These are phyloP conservation scores for Ophiostoma sp. DNA, from an alignment of 2,329 filamentous ascomycete species.

Conservation along the genomic window DNA sequence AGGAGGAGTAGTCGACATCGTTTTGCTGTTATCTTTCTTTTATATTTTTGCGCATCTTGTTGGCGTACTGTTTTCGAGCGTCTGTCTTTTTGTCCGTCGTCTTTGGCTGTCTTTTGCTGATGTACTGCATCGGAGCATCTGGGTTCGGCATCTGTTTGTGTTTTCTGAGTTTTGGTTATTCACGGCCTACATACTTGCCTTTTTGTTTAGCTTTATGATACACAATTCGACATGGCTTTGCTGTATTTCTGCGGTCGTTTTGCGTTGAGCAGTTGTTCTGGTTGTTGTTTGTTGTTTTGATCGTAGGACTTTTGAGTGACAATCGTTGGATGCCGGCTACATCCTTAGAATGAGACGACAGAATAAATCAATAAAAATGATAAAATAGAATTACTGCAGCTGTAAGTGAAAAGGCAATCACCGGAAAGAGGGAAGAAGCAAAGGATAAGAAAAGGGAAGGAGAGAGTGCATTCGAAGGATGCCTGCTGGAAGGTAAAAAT, in stretches of 20 bases:
- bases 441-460: not conserved
- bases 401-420: not conserved
- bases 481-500: not conserved
- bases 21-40: too few relatives aligned
- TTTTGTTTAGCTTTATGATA: not conserved
- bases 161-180: not conserved
- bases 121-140: slow-evolving; percentile 5
- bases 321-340: not conserved
- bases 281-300: not conserved
- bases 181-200: not conserved
- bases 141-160: not conserved
- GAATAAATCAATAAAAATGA: not conserved
- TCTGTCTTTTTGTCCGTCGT: not conserved
- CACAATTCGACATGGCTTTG: not conserved
- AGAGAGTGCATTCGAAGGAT: not conserved
- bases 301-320: not conserved
- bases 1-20: not conserved
- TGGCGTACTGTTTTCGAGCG: not conserved
- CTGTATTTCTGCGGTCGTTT: not conserved
- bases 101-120: not conserved
- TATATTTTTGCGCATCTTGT: not conserved
- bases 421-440: too few relatives aligned
- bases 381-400: not conserved
- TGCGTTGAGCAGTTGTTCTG: not conserved
- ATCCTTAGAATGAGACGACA: not conserved